phyloP scores from a whole-genome alignment of 148 eudicot species.

The Cornus florida region DNA sequence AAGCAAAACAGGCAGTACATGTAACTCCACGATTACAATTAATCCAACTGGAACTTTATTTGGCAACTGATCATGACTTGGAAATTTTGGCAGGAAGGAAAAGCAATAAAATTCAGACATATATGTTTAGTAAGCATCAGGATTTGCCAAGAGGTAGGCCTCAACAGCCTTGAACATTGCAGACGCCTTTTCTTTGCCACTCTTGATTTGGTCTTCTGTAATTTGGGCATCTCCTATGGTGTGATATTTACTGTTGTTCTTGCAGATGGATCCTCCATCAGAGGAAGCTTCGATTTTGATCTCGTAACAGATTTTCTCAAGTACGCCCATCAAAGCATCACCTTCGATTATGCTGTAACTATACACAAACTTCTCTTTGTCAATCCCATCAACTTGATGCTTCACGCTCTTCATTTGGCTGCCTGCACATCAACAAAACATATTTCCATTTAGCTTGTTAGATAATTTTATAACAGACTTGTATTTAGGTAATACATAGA shows the following conservation, averaged over 20 bases:
- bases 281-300: neutral
- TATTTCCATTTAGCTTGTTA: no score
- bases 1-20: no score
- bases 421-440: no score
- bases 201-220: neutral
- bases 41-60: no score
- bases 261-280: conserved; percentile 3
- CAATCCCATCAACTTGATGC: neutral
- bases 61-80: no score
- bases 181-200: neutral
- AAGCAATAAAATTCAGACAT: no score
- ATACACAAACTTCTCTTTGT: neutral
- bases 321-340: neutral
- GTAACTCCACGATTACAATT: no score
- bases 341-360: neutral
- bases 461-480: no score
- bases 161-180: conserved; percentile 6
- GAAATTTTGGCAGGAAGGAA: no score
- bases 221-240: conserved; percentile 4
- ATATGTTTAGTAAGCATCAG: neutral
- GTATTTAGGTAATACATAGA: no score
- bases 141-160: conserved; percentile 11
- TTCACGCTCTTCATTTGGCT: neutral
- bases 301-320: neutral
- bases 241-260: neutral